Conservation (phyloP, 371 early-diverging fungal genomes). For the Mucor racemosus region DNA sequence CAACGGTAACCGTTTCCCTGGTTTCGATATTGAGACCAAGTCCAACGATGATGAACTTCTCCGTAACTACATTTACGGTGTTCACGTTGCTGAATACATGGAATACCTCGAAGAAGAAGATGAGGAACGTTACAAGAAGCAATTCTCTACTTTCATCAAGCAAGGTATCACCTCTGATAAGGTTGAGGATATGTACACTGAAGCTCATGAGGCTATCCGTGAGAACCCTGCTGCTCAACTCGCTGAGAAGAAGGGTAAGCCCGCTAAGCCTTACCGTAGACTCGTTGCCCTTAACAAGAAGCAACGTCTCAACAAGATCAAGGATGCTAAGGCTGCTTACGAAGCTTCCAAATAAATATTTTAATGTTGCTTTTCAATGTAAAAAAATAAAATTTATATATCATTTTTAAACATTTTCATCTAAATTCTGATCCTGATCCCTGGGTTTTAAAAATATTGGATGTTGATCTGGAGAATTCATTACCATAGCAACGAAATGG, state of each 20-base stretch:
- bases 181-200: slow-evolving; percentile 95
- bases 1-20: slow-evolving; percentile 98
- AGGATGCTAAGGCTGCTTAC: slow-evolving; percentile 91
- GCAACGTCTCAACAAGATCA: slow-evolving; percentile 88
- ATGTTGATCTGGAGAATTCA: too few relatives aligned
- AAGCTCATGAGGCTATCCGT: slow-evolving; percentile 95
- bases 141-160: slow-evolving; percentile 97
- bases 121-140: slow-evolving; percentile 96
- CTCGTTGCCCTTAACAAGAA: slow-evolving; percentile 81
- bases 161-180: slow-evolving; percentile 90
- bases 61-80: slow-evolving; percentile 98
- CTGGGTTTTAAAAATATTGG: not conserved
- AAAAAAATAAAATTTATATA: slow-evolving; percentile 1
- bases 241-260: slow-evolving; percentile 72
- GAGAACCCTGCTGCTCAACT: slow-evolving; percentile 80
- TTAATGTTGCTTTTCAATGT: slow-evolving; percentile 8
- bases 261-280: slow-evolving; percentile 68
- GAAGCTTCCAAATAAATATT: slow-evolving; percentile 29
- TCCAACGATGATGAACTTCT: slow-evolving; percentile 94
- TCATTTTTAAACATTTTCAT: slow-evolving; percentile 7
- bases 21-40: slow-evolving; percentile 92
- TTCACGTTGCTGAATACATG: slow-evolving; percentile 99
- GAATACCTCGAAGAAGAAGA: slow-evolving; percentile 97
- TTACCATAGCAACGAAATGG: too few relatives aligned
- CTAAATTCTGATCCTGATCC: not conserved